Evolutionary conservation across 345 rosid species (phyloP), one percentile per base, ranked within the genome.

Genomic region (Laguncularia racemosa): DNA sequence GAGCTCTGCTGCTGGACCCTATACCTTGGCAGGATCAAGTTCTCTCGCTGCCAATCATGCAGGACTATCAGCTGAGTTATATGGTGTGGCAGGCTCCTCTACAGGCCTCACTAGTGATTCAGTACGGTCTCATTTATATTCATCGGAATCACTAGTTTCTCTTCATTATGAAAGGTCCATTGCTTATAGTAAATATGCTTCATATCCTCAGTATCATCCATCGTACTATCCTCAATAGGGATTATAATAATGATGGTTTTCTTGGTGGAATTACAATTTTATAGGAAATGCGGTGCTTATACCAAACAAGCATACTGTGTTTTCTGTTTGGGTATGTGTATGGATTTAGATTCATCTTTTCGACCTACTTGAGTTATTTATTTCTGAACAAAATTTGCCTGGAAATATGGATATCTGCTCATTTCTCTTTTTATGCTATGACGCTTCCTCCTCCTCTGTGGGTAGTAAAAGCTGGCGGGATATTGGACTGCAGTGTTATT

Each of bases 151-250:
- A 19, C 70, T 63, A 52, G 33, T 63, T 8, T 46, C 86, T 44
- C 56, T 68, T 46, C 72, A 69, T 69, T 76, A 75, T 61, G 74
- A 75, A 51, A 62, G 77, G 48, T 71, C 76, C 55, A 63, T 66
- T 75, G 70, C 76, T 48, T 78, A 67, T 44, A 73, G 68, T 63
- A 79, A 72, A 55, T 77, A 75, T 59, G 61, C 69, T 66, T 59
- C 72, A 67, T 82, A 81, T 26, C 69, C 74, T 58, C 84, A 71
- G 38, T 73, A 72, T 63, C 76, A 72, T 50, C 78, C 78, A 17
- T 50, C 82, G 60, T 78, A 82, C 69, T 69, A 79, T 69, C 71
- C 83, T 51, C 73, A 64, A 65, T 83, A 85, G 71, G 48, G 66
- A 7, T 54, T 17, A 4, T 38, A 15, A 7, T 63, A 62, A n/a